phyloP scores from a whole-genome alignment of 2,329 filamentous ascomycete species.

The Pseudomassariella vexata region DNA sequence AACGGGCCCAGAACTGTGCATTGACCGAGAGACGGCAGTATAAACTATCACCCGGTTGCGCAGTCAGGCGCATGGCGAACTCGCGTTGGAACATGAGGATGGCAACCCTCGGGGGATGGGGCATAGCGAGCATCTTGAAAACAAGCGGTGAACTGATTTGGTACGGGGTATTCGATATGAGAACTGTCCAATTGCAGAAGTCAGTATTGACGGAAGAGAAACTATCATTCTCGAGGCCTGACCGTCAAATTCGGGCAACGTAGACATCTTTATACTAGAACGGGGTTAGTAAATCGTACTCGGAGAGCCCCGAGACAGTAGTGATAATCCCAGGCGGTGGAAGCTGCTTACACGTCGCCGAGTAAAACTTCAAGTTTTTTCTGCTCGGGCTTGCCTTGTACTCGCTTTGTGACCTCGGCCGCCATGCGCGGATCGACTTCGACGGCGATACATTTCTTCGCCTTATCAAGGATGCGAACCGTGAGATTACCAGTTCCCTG shows the following conservation, averaged over 20 bases:
- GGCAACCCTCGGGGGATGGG: constrained; percentile 73
- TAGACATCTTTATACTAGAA: too few relatives aligned
- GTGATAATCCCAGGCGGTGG: too few relatives aligned
- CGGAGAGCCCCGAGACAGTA: too few relatives aligned
- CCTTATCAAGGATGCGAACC: constrained; percentile 80
- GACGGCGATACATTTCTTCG: constrained; percentile 74
- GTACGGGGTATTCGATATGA: constrained; percentile 68
- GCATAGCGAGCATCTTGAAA: constrained; percentile 80
- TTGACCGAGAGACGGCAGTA: constrained; percentile 92
- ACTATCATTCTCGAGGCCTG: too few relatives aligned
- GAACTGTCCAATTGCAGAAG: too few relatives aligned
- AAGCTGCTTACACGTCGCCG: constrained; percentile 55
- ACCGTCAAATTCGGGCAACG: constrained; percentile 66
- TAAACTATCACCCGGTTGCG: constrained; percentile 78
- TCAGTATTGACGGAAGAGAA: too few relatives aligned
- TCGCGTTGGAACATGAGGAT: constrained; percentile 97
- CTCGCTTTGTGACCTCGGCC: constrained; percentile 88
- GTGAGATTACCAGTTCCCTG: constrained; percentile 82
- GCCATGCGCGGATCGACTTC: constrained; percentile 97
- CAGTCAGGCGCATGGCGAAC: constrained; percentile 85
- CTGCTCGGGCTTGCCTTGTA: constrained; percentile 80
- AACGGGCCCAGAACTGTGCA: constrained; percentile 83
- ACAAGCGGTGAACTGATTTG: constrained; percentile 87
- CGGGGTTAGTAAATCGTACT: too few relatives aligned
- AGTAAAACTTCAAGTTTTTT: constrained; percentile 82